phyloP scores from a whole-genome alignment of 2,329 filamentous ascomycete species.

The Trichoderma sp. region DNA sequence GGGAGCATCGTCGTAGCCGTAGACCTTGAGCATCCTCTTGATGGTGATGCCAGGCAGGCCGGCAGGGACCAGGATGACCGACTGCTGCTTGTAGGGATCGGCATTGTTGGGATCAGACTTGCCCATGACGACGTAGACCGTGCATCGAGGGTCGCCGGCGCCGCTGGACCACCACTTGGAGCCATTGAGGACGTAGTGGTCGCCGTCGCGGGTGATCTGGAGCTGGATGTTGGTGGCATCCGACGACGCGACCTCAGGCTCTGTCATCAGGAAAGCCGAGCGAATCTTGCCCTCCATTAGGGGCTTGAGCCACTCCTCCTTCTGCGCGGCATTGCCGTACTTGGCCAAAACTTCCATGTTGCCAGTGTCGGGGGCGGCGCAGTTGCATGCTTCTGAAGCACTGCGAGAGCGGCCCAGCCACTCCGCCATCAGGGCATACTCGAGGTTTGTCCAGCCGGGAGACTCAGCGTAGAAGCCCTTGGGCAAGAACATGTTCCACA shows the following conservation, averaged over 20 bases:
- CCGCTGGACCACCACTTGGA: slow-evolving; percentile 99
- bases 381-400: slow-evolving; percentile 86
- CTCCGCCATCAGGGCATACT: slow-evolving; percentile 98
- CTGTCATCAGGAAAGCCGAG: slow-evolving; percentile 91
- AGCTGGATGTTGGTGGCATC: slow-evolving; percentile 93
- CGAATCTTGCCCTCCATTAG: slow-evolving; percentile 81
- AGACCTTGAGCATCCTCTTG: slow-evolving; percentile 88
- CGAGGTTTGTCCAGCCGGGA: slow-evolving; percentile 89
- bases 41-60: slow-evolving; percentile 83
- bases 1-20: slow-evolving; percentile 96
- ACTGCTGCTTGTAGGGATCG: slow-evolving; percentile 85
- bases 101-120: slow-evolving; percentile 76
- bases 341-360: slow-evolving; percentile 96
- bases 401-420: slow-evolving; percentile 81
- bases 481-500: slow-evolving; percentile 99
- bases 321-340: slow-evolving; percentile 83
- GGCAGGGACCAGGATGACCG: slow-evolving; percentile 83
- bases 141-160: slow-evolving; percentile 86
- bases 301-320: slow-evolving; percentile 77
- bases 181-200: slow-evolving; percentile 89
- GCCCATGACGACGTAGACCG: slow-evolving; percentile 95
- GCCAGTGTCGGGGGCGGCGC: slow-evolving; percentile 84
- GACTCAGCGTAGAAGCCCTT: slow-evolving; percentile 95
- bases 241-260: slow-evolving; percentile 81
- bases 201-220: slow-evolving; percentile 75